Base-by-base conservation (phyloP, 2,329 filamentous ascomycete genomes). In the Juglanconis juglandina region DNA sequence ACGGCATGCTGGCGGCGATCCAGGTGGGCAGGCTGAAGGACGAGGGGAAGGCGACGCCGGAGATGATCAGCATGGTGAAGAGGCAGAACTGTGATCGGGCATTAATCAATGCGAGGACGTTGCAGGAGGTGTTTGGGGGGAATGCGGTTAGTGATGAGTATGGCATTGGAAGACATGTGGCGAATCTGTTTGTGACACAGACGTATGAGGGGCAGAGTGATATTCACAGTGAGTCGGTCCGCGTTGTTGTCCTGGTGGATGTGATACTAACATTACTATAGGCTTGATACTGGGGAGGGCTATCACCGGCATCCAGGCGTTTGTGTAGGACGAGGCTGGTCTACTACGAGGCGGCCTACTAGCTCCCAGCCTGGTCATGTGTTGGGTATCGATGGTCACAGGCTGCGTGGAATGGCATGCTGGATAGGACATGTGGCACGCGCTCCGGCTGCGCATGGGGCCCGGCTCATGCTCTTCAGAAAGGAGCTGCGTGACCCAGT, bases 81-180 rank as follows among this genome's bases (percentile, higher is more conserved):
- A 83, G 95, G 67, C 93, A 98, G 78, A 99, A 99, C 76, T 99
- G 95, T 75, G 95, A 99, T 76, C 81, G 88, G 56, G 95, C 95
- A 14, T 79, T 99, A 68, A 79, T 84, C 35, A 92, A 94, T 66
- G 87, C 92, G 24, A 83, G 95, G 66, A 79, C 82, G 71, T 79
- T 99, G 63, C 95, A 99, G 76, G 95, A 99, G 78, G 85, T 99
- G 30, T 97, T 99, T 77, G 95, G 95, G 60, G 95, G 95, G 35
- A 99, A 99, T 71, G 95, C 95, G n/a, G 92, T 95, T 53, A 96
- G 92, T 70, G 95, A 99, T 69, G 95, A 99, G 77, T 99, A 98
- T 71, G 87, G 87, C 64, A 97, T 99, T 70, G 95, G 92, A 14
- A 86, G 95, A 65, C 95, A 98, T 78, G 95, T 97, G 61, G 89